phyloP scores from a whole-genome alignment of 345 rosid species.

The Acer negundo region DNA sequence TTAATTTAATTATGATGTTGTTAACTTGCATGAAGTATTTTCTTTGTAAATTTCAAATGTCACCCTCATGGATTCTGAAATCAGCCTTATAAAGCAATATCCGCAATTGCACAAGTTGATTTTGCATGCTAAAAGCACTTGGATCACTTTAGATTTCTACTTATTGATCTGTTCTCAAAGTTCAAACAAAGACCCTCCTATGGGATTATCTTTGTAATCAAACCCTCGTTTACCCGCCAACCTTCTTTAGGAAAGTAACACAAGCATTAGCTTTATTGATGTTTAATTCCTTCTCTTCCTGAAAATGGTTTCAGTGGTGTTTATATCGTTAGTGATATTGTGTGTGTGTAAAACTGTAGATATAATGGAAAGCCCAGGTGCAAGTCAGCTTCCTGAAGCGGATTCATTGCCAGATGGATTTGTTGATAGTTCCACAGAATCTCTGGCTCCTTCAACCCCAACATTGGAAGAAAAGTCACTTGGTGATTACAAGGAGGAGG shows the following conservation, averaged over 20 bases:
- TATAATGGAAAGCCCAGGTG: slow-evolving; percentile 59
- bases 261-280: background rate
- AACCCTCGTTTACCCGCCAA: background rate
- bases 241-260: background rate
- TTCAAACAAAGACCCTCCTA: background rate
- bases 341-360: slow-evolving; percentile 23
- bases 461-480: slow-evolving; percentile 41
- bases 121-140: background rate
- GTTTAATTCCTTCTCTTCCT: background rate
- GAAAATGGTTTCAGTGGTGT: background rate
- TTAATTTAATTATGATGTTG: background rate
- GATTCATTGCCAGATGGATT: slow-evolving; percentile 94
- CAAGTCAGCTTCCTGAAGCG: slow-evolving; percentile 85
- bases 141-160: background rate
- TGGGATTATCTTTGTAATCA: background rate
- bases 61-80: background rate
- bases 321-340: background rate
- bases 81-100: background rate
- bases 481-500: slow-evolving; percentile 34
- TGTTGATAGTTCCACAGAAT: slow-evolving; percentile 68
- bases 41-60: background rate
- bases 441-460: slow-evolving; percentile 53
- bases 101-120: background rate
- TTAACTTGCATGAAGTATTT: background rate
- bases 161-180: background rate